These are phyloP conservation scores for Dunaliella sp. DNA, from an alignment of 139 green algal genomes.

Conservation along the genomic window DNA sequence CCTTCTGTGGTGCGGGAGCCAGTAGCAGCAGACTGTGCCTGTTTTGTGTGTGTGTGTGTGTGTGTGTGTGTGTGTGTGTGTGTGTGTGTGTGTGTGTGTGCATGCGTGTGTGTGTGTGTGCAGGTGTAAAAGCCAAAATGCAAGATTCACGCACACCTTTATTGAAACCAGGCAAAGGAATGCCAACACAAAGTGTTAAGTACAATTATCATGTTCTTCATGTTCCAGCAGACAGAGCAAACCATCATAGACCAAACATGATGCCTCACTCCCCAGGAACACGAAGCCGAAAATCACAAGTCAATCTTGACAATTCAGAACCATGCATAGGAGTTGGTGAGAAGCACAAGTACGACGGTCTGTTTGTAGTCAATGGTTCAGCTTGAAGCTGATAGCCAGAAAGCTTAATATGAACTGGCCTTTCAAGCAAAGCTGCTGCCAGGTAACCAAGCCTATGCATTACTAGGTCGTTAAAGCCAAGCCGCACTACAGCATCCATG, in stretches of 20 bases:
- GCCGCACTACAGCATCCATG: too few species aligned
- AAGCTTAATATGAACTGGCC: neutral
- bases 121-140: neutral
- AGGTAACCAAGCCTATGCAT: neutral
- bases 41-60: neutral
- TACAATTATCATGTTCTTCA: neutral
- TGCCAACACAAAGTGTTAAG: neutral
- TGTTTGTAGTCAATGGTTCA: too few species aligned
- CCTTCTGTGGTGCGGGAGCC: neutral
- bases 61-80: too few species aligned
- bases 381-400: too few species aligned
- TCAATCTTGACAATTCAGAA: too few species aligned
- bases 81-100: neutral
- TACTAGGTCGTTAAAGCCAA: neutral
- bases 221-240: neutral
- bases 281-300: too few species aligned
- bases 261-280: too few species aligned
- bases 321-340: too few species aligned
- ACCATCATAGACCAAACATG: too few species aligned
- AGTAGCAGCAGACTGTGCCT: neutral
- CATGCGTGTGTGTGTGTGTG: too few species aligned
- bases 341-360: too few species aligned
- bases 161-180: too few species aligned
- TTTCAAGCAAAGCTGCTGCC: neutral
- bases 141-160: neutral